Conservation (phyloP, 176 grass and related monocot species). For the Sorghum bicolor region Sorghum_bicolor_NCBIv3 NC_012870.2:75719501-75720000, state of each 20-base stretch:
- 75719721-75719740: conserved; percentile 20
- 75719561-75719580: conserved; percentile 74
- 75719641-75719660: conserved; percentile 30
- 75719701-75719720: conserved; percentile 46
- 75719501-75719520: not conserved
- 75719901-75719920: conserved; percentile 5
- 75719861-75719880: not conserved
- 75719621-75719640: conserved; percentile 39
- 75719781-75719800: conserved; percentile 62
- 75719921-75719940: conserved; percentile 44
- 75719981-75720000: conserved; percentile 46
- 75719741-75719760: not conserved
- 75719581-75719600: conserved; percentile 51
- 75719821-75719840: conserved; percentile 95
- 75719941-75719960: conserved; percentile 44
- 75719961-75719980: not conserved
- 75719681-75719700: conserved; percentile 89
- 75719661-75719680: conserved; percentile 70
- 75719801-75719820: conserved; percentile 96
- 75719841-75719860: conserved; percentile 27
- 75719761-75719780: not conserved
- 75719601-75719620: conserved; percentile 79
- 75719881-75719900: conserved; percentile 25
- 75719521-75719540: conserved; percentile 5
- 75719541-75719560: conserved; percentile 49